These are phyloP conservation scores for Orbilia javanica DNA, from an alignment of 2,329 filamentous ascomycete species.

Conservation along the genomic window DNA sequence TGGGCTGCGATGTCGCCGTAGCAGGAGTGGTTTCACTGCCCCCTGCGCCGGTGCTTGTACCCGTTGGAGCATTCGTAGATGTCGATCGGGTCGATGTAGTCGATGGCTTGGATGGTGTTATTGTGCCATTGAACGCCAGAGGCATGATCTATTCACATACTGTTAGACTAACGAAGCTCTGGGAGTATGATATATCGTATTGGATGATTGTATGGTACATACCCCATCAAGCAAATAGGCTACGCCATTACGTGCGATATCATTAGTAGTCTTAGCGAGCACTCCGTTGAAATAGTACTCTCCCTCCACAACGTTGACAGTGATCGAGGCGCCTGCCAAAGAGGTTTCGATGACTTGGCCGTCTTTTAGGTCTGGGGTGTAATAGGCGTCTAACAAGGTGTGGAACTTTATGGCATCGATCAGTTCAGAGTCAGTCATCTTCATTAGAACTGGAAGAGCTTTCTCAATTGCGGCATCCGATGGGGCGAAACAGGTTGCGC, in stretches of 20 bases:
- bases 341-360: conserved; percentile 36
- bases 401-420: conserved; percentile 56
- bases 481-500: conserved; percentile 54
- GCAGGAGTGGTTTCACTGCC: not conserved
- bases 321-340: conserved; percentile 19
- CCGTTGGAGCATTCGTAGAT: conserved; percentile 1
- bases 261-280: conserved; percentile 35
- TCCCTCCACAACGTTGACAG: conserved; percentile 31
- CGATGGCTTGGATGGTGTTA: conserved; percentile 3
- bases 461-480: conserved; percentile 41
- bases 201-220: not conserved
- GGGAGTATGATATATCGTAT: not conserved
- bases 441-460: conserved; percentile 41
- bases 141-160: conserved; percentile 51
- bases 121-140: conserved; percentile 33
- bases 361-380: conserved; percentile 29
- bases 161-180: not conserved
- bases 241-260: conserved; percentile 54
- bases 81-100: conserved; percentile 16
- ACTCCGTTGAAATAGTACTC: conserved; percentile 55
- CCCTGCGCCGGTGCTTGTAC: not conserved
- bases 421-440: conserved; percentile 41
- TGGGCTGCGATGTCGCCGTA: conserved; percentile 6
- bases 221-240: conserved; percentile 55
- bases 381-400: conserved; percentile 39